Evolutionary conservation across 2,329 filamentous ascomycete genomes (phyloP).

Genomic region (Pseudopyricularia cyperi): DNA sequence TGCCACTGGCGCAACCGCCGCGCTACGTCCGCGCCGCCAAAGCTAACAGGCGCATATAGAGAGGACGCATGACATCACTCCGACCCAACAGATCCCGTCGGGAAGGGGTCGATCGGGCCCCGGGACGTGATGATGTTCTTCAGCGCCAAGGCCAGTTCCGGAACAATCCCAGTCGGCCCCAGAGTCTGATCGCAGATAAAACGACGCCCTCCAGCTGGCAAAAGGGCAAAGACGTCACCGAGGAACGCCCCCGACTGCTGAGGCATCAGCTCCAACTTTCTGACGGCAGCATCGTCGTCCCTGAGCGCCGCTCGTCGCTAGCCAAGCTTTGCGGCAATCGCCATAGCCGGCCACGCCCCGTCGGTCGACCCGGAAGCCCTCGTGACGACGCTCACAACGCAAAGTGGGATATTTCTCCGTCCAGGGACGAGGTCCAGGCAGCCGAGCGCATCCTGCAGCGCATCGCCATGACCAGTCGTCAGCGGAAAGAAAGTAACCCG

Average conservation of each 20-base stretch:
- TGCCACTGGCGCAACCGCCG: not conserved
- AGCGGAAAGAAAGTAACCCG: not conserved
- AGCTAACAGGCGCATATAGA: not conserved
- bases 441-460: not conserved
- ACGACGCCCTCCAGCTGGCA: not conserved
- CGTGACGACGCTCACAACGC: not conserved
- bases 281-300: slow-evolving; percentile 2
- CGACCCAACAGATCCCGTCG: not conserved
- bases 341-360: not conserved
- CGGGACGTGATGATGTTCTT: not conserved
- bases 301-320: slow-evolving; percentile 1
- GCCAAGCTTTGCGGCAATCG: not conserved
- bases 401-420: not conserved
- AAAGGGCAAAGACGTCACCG: not conserved
- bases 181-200: not conserved
- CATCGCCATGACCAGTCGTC: not conserved
- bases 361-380: not conserved
- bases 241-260: not conserved
- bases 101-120: not conserved
- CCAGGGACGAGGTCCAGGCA: not conserved
- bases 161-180: not conserved
- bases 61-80: not conserved
- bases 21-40: not conserved
- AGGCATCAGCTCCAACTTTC: not conserved
- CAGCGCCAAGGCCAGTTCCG: not conserved